phyloP scores from a whole-genome alignment of 352 stramenopile genomes.

The Hyaloperonospora brassicae region DNA sequence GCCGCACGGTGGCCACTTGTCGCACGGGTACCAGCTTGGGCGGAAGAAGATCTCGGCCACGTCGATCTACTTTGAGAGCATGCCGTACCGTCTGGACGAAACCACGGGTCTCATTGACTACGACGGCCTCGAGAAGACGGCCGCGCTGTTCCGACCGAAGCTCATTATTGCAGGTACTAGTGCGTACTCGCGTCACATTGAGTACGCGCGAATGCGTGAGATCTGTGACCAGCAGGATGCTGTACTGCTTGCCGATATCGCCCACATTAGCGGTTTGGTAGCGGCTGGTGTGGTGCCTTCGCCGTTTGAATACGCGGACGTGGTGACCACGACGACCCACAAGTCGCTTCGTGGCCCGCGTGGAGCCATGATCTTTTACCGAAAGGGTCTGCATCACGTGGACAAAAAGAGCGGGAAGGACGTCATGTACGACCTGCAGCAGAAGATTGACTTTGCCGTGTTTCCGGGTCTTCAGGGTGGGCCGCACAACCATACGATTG shows the following conservation, averaged over 20 bases:
- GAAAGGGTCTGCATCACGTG: slow-evolving; percentile 89
- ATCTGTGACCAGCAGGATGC: slow-evolving; percentile 92
- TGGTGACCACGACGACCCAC: slow-evolving; percentile 99
- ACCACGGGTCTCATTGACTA: slow-evolving; percentile 98
- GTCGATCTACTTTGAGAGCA: slow-evolving; percentile 98
- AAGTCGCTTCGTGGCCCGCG: slow-evolving; percentile 98
- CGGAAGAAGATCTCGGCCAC: slow-evolving; percentile 99
- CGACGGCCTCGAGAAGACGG: slow-evolving; percentile 94
- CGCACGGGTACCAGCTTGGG: slow-evolving; percentile 97
- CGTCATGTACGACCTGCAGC: slow-evolving; percentile 92
- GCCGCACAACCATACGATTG: slow-evolving; percentile 99
- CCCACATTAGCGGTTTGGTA: slow-evolving; percentile 98
- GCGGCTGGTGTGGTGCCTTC: slow-evolving; percentile 92
- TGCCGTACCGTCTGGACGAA: slow-evolving; percentile 97
- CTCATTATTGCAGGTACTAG: slow-evolving; percentile 98
- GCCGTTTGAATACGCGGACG: slow-evolving; percentile 96
- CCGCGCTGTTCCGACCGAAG: slow-evolving; percentile 92
- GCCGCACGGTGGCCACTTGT: slow-evolving; percentile 97
- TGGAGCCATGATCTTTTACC: slow-evolving; percentile 99
- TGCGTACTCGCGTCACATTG: slow-evolving; percentile 97
- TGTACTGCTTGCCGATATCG: slow-evolving; percentile 98
- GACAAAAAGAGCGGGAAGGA: slow-evolving; percentile 94
- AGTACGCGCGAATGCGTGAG: slow-evolving; percentile 97
- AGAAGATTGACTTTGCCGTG: slow-evolving; percentile 99
- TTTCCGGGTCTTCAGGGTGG: slow-evolving; percentile 98